Evolutionary conservation across 1,284 basidiomycete genomes (phyloP), one percentile per base, ranked within the genome.

Genomic region (Taiwanofungus camphoratus): DNA sequence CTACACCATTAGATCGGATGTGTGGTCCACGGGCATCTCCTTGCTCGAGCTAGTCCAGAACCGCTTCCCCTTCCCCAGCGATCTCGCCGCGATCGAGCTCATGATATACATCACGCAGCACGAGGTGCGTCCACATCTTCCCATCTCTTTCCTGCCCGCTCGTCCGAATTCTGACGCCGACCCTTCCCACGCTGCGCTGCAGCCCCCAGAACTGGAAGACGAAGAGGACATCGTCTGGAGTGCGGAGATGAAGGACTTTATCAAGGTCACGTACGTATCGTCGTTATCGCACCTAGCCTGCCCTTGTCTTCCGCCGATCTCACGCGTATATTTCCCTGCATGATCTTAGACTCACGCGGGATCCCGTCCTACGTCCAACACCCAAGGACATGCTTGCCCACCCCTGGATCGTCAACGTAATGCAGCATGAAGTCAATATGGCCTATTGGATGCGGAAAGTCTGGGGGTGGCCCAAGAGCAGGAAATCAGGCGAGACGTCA

Each of bases 11-110:
- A 84, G 87, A 41, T 91, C 93, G 18, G 94, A 99, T 61, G 93
- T 99, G n/a, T 99, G 94, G 94, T 97, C 94, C 1, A 85, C 92
- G 22, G 95, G 94, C 18, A 79, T 99, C 31, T 88, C 94, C 0
- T 74, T 99, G 20, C 76, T 98, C 49, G 95, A 99, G 66, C 79
- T 99, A 18, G 89, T 94, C 1, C 84, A 92, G 62, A 94, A 97
- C 59, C 83, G 87, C 13, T 97, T 95, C 73, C 96, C 96, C 1
- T 98, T 97, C 70, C 91, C 94, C 1, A 84, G 80, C 36, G 93
- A 97, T 56, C 74, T 92, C 32, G 87, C 90, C 3, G 85, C 92
- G 12, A 94, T 99, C 61, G 95, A 99, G 60, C 71, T 99, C 39
- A 80, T 99, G 66, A 87, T 90, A 64, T 86, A 93, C 60, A 94